A percentile compares a stretch with the other conserved stretches of the same genome.
phyloP scores from a whole-genome alignment of 1,284 basidiomycete genomes.

The Cutaneotrichosporon curvatum region DNA sequence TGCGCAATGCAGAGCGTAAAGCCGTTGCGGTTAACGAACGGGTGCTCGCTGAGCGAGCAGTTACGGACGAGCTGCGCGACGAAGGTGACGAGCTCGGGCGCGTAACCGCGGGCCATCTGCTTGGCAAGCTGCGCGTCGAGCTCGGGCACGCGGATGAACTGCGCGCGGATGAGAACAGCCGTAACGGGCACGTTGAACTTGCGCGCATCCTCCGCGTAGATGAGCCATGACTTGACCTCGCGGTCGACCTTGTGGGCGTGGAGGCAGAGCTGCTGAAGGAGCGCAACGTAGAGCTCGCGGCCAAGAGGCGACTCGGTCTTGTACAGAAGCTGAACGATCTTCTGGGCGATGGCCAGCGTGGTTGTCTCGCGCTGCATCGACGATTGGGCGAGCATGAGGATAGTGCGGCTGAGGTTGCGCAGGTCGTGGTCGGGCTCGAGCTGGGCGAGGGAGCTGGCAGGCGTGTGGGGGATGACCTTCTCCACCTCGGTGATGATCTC shows the following conservation, averaged over 20 bases:
- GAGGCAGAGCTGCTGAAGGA: conserved; percentile 84
- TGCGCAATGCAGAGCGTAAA: conserved; percentile 78
- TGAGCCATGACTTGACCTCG: conserved; percentile 93
- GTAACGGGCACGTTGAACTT: conserved; percentile 96
- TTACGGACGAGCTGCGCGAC: conserved; percentile 78
- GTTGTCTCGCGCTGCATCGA: conserved; percentile 75
- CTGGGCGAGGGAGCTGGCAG: conserved; percentile 55
- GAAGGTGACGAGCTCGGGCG: conserved; percentile 72
- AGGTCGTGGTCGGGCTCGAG: conserved; percentile 79
- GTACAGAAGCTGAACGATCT: conserved; percentile 56
- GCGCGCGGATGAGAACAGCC: conserved; percentile 74
- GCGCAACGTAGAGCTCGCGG: conserved; percentile 80
- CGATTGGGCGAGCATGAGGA: conserved; percentile 69
- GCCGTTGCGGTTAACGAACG: conserved; percentile 66
- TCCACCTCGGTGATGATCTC: conserved; percentile 71
- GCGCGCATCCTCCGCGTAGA: conserved; percentile 94
- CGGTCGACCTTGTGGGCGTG: conserved; percentile 86
- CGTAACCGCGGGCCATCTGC: conserved; percentile 65
- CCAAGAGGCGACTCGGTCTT: conserved; percentile 75
- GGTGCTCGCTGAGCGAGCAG: conserved; percentile 70
- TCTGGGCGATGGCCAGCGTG: conserved; percentile 82
- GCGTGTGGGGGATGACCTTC: conserved; percentile 62
- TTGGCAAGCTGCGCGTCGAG: conserved; percentile 91
- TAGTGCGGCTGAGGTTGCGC: conserved; percentile 70
- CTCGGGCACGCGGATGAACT: conserved; percentile 68